phyloP scores from a whole-genome alignment of 1,284 basidiomycete genomes.

The Pulchroboletus neoregius region DNA sequence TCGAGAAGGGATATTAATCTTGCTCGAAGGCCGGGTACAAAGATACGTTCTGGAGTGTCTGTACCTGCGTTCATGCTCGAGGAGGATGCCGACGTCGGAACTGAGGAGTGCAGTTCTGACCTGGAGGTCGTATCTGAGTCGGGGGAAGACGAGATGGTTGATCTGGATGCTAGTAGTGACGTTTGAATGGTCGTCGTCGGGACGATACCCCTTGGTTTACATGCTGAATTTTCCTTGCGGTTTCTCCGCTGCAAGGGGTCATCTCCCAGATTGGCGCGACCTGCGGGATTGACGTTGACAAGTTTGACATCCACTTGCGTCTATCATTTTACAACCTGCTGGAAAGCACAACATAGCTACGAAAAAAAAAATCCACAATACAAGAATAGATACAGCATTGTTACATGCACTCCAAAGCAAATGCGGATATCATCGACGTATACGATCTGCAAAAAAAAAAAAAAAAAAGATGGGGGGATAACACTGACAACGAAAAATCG shows the following conservation, averaged over 20 bases:
- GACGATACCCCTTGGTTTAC: background rate
- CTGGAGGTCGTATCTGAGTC: slow-evolving; percentile 7
- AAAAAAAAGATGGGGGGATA: background rate
- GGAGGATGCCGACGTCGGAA: slow-evolving; percentile 1
- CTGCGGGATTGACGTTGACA: too few relatives aligned
- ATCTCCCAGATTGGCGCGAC: too few relatives aligned
- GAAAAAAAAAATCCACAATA: slow-evolving; percentile 8
- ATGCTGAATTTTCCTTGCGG: background rate
- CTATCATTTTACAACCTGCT: too few relatives aligned
- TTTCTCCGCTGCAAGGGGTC: too few relatives aligned
- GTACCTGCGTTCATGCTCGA: slow-evolving; percentile 28
- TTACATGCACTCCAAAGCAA: slow-evolving; percentile 7
- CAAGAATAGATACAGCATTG: slow-evolving; percentile 12
- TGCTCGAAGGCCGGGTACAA: slow-evolving; percentile 52
- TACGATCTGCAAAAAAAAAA: background rate
- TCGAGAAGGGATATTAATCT: slow-evolving; percentile 49
- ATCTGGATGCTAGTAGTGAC: slow-evolving; percentile 28
- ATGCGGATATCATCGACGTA: slow-evolving; percentile 3
- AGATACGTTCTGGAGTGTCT: slow-evolving; percentile 48
- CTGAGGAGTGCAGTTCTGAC: slow-evolving; percentile 10
- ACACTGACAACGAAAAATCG: background rate
- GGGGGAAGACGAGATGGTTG: slow-evolving; percentile 21
- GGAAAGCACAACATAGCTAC: background rate
- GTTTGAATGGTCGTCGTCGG: background rate
- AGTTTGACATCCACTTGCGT: too few relatives aligned